Base-by-base conservation (phyloP, 192 early-diverging fungal genomes). In the Gryganskiella cystojenkinii region DNA sequence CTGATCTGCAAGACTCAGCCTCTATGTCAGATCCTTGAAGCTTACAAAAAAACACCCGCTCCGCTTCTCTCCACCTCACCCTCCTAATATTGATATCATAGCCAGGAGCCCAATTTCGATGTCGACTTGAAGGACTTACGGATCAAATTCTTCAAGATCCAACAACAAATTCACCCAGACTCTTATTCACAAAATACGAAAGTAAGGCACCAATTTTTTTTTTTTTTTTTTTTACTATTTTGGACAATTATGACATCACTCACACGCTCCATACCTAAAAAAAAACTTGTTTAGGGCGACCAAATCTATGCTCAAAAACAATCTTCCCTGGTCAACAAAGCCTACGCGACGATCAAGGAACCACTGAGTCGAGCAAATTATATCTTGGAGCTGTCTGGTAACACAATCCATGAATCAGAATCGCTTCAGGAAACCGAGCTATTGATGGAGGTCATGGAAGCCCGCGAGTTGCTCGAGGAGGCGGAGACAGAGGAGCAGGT, bases 141-240 rank as follows among this genome's bases (percentile, higher is more conserved):
- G 37, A 78, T 64, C 50, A 82, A 84, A 27, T 98, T 95, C 71
- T 74, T 96, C 24, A 73, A 45, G 53, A 79, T 95, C 45, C 96
- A 98, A 80, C 92, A 93, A 83, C 70, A 64, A 0, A 91, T 94
- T 10, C 96, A 98, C 73, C 96, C 96, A 2, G 96, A 98, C 72
- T 90, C 89, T 45, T 94, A 86, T 56, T 85, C 90, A 14, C 84
- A 88, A 7, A 86, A 85, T 67, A 75, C 81, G 17, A 67, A 84
- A 69, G 89, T 90, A 81, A 63, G 76, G 63, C 10, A 0, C 20
- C 44, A 2, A 45, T 47, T 20, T 35, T 15, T 14, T 15, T 9
- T 56, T 67, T n/a, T n/a, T n/a, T n/a, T n/a, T n/a, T n/a, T n/a
- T n/a, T n/a, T n/a, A n/a, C 11, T 28, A 28, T 20, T 27, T 25